phyloP scores from a whole-genome alignment of 495 filamentous ascomycete genomes.

The Margaritispora aquatica region DNA sequence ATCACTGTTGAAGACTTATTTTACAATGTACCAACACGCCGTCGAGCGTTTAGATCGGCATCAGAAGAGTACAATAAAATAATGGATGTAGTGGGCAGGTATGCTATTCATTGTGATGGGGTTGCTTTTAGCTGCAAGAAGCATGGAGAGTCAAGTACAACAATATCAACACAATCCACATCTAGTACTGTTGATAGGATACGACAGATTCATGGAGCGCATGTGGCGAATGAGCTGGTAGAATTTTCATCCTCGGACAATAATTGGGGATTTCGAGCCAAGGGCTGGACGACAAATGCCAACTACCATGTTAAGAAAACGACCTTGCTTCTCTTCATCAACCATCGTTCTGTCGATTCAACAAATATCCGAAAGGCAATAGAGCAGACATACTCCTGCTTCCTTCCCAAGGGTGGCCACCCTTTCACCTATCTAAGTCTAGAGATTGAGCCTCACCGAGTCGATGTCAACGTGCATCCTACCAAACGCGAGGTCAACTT shows the following conservation, averaged over 20 bases:
- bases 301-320: slow-evolving; percentile 96
- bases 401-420: slow-evolving; percentile 91
- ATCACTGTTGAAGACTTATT: slow-evolving; percentile 97
- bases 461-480: slow-evolving; percentile 97
- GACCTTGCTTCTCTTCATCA: slow-evolving; percentile 88
- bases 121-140: slow-evolving; percentile 97
- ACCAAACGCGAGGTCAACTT: slow-evolving; percentile 99
- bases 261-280: slow-evolving; percentile 75
- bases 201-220: slow-evolving; percentile 79
- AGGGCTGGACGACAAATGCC: slow-evolving; percentile 83
- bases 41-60: slow-evolving; percentile 82
- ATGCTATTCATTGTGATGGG: slow-evolving; percentile 87
- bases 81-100: slow-evolving; percentile 87
- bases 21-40: slow-evolving; percentile 88
- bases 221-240: slow-evolving; percentile 85
- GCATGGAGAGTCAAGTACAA: slow-evolving; percentile 76
- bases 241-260: slow-evolving; percentile 66
- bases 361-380: slow-evolving; percentile 81
- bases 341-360: slow-evolving; percentile 94
- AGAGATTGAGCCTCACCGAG: slow-evolving; percentile 85
- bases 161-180: slow-evolving; percentile 68
- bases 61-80: slow-evolving; percentile 99
- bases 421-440: slow-evolving; percentile 92
- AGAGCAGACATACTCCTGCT: slow-evolving; percentile 85
- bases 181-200: slow-evolving; percentile 76